Percentiles rank a stretch among this genome's conserved stretches.
Evolutionary conservation across 768 basidiomycete species (phyloP).

Genomic region (Collybia mongolica): DNA sequence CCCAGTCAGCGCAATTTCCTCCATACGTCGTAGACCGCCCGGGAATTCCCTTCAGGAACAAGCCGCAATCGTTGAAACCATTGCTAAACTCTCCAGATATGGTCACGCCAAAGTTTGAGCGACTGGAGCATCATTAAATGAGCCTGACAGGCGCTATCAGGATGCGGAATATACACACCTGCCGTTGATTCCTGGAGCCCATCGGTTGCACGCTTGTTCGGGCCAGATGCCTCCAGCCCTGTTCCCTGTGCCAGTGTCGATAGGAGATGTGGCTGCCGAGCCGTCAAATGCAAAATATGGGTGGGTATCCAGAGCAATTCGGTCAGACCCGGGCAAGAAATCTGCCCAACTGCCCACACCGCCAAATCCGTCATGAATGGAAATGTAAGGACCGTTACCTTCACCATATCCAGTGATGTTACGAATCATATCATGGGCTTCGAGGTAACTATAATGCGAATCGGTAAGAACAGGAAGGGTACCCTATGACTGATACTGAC

Average conservation of each 20-base stretch:
- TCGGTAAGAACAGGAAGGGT: slow-evolving; percentile 29
- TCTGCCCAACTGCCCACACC: slow-evolving; percentile 33
- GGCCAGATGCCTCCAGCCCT: slow-evolving; percentile 42
- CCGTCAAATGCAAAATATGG: slow-evolving; percentile 49
- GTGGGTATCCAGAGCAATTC: slow-evolving; percentile 39
- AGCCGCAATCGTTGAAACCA: slow-evolving; percentile 58
- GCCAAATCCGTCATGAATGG: slow-evolving; percentile 45
- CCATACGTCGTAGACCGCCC: slow-evolving; percentile 20
- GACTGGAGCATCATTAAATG: slow-evolving; percentile 13
- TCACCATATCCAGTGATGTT: slow-evolving; percentile 71
- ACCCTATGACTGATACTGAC: slow-evolving; percentile 49
- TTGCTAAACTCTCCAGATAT: slow-evolving; percentile 74
- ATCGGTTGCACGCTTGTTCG: slow-evolving; percentile 43
- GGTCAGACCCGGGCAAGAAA: slow-evolving; percentile 37
- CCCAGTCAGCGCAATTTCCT: slow-evolving; percentile 28
- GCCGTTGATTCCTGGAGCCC: slow-evolving; percentile 36
- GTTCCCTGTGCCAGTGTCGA: slow-evolving; percentile 27
- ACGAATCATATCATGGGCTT: slow-evolving; percentile 64
- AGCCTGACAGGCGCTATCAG: slow-evolving; percentile 1
- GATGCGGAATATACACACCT: slow-evolving; percentile 15
- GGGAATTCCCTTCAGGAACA: slow-evolving; percentile 17
- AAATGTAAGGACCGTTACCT: slow-evolving; percentile 62
- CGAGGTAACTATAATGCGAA: slow-evolving; percentile 43
- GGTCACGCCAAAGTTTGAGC: slow-evolving; percentile 57
- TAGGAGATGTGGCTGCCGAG: slow-evolving; percentile 26